Base-by-base conservation (phyloP, 352 stramenopile species). In the Phytophthora tentaculata region DNA sequence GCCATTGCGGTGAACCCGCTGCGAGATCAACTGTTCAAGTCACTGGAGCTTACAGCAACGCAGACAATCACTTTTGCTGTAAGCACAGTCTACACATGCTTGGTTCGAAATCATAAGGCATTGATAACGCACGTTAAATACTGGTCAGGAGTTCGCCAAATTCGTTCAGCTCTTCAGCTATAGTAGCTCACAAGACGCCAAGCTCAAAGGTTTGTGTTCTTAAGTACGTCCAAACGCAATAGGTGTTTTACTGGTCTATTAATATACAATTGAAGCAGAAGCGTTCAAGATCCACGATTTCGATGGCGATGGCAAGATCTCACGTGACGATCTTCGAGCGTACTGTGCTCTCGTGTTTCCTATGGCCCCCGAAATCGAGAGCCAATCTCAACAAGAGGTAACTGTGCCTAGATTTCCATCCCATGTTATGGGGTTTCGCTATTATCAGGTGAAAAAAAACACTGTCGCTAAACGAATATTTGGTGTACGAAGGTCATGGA, bases 231-330 rank as follows among this genome's bases (percentile, higher is more conserved):
- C 0, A n/a, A 3, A 43, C 13, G 35, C 14, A 19, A n/a, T 5
- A 37, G 29, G 9, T 37, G 29, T 10, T 13, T 37, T 3, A 37
- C 3, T 37, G 29, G 9, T 23, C 49, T 59, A 17, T 7, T 51
- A n/a, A n/a, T n/a, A n/a, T n/a, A 22, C n/a, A 57, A 35, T 41
- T 2, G 19, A 44, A 35, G 32, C 48, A 90, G 82, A 80, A 51
- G 80, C 84, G 5, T 92, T 92, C 61, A 72, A 77, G 24, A 79
- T 92, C 49, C 84, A 92, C 59, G 84, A 92, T 49, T 87, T 90
- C 49, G 80, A 92, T 45, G 81, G 73, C 22, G 84, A 92, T 41
- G 84, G 83, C 28, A 90, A 86, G 51, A 83, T 92, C 64, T 91
- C 81, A 2, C 71, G 75, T 0, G 71, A 77, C 0, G 82, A 92